Evolutionary conservation across 768 basidiomycete species (phyloP).

Genomic region (Amanita pallidorosea): DNA sequence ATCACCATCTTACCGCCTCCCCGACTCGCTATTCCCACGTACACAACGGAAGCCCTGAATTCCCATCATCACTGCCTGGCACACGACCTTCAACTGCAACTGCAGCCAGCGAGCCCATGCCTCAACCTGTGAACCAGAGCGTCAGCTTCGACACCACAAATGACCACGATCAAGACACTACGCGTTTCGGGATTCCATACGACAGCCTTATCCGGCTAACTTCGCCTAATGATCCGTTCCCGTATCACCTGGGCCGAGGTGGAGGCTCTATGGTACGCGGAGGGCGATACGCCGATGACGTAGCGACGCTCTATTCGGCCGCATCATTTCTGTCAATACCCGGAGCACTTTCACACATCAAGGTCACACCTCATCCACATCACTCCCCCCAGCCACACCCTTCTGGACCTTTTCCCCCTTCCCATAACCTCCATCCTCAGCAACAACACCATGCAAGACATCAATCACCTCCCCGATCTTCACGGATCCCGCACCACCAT

Average conservation of each 20-base stretch:
- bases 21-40: neutral
- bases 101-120: neutral
- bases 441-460: neutral
- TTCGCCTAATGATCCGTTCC: slow-evolving; percentile 55
- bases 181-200: slow-evolving; percentile 56
- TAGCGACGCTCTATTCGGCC: slow-evolving; percentile 80
- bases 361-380: slow-evolving; percentile 10
- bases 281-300: slow-evolving; percentile 54
- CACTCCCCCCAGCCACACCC: neutral
- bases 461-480: slow-evolving; percentile 6
- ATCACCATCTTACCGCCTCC: slow-evolving; percentile 8
- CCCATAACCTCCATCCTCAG: neutral
- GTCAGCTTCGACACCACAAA: slow-evolving; percentile 9
- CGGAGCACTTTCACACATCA: slow-evolving; percentile 14
- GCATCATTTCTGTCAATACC: slow-evolving; percentile 70
- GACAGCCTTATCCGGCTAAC: slow-evolving; percentile 59
- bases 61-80: slow-evolving; percentile 13
- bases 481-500: slow-evolving; percentile 2
- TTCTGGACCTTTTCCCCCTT: neutral
- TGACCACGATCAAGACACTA: slow-evolving; percentile 6
- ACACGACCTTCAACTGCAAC: slow-evolving; percentile 14
- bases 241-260: slow-evolving; percentile 21
- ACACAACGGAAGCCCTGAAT: slow-evolving; percentile 1
- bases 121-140: neutral
- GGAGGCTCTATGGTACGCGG: neutral